Base-by-base conservation (phyloP, 768 basidiomycete species). In the Mycena pura region DNA sequence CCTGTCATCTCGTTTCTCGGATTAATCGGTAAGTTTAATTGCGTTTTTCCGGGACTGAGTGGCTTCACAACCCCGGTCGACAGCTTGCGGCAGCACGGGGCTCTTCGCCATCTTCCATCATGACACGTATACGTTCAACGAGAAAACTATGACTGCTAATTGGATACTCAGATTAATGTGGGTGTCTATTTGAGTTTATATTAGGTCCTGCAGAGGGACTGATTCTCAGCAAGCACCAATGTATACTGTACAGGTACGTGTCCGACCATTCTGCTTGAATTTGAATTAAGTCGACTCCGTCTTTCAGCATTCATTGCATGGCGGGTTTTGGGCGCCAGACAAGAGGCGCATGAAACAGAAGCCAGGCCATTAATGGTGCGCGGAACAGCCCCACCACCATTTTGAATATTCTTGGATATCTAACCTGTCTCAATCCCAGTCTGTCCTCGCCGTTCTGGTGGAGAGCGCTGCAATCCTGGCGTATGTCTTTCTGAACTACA, bases 241-340 rank as follows among this genome's bases (percentile, higher is more conserved):
- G n/a, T 46, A 21, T 56, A 56, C 24, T 46, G 54, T 15, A 45
- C 54, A 45, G 43, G 54, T 56, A 28, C 43, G 31, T n/a, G 48
- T n/a, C n/a, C n/a, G n/a, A n/a, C n/a, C n/a, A n/a, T n/a, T n/a
- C n/a, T n/a, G 27, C 19, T 25, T 40, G 34, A 36, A 14, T 29
- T 31, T 31, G 3, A 27, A n/a, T 29, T 38, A 19, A 22, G 31
- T n/a, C n/a, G n/a, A n/a, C n/a, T n/a, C n/a, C n/a, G n/a, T 51
- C 19, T 34, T 38, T 24, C 29, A 22, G 38, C 28, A n/a, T 19
- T 48, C 27, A 57, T 57, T n/a, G n/a, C 56, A 21, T 57, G 56
- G 56, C 19, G 25, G 38, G 13, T 57, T 21, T 57, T 45, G 54
- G 24, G 44, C 10, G 39, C 43, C 14, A 56, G 32, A 21, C 51